phyloP scores from a whole-genome alignment of 768 basidiomycete species.

The Panellus pusillus region DNA sequence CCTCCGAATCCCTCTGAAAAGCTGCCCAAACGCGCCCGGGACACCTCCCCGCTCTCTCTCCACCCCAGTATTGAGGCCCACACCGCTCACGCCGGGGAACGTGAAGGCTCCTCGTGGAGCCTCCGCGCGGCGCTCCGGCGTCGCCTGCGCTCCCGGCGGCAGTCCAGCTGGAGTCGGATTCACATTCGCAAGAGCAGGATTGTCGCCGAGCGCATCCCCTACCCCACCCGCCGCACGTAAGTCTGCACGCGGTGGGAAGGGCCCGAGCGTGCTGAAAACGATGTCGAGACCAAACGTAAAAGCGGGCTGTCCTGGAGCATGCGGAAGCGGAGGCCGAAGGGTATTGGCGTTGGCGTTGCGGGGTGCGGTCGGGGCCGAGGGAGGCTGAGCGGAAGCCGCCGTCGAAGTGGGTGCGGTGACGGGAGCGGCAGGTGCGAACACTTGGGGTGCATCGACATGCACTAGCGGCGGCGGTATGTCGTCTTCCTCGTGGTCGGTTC shows the following conservation, averaged over 20 bases:
- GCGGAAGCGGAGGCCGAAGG: background rate
- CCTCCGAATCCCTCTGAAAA: background rate
- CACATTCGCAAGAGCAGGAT: too few species aligned
- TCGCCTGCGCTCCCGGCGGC: background rate
- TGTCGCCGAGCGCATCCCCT: background rate
- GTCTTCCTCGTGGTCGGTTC: background rate
- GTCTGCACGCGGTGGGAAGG: slow-evolving; percentile 12
- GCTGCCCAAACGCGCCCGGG: background rate
- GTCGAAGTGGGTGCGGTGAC: too few species aligned
- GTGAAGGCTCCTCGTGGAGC: too few species aligned
- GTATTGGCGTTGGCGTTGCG: background rate
- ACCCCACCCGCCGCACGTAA: background rate
- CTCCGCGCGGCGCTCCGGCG: too few species aligned
- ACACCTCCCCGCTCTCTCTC: too few species aligned
- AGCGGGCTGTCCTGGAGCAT: too few species aligned
- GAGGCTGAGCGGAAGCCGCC: background rate
- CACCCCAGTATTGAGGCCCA: too few species aligned
- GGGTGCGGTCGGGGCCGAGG: background rate
- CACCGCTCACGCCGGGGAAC: too few species aligned
- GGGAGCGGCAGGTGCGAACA: background rate
- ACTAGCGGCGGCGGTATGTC: background rate
- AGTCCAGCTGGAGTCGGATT: background rate
- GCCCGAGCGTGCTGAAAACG: slow-evolving; percentile 12
- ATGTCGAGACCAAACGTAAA: slow-evolving; percentile 12
- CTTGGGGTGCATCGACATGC: background rate